Conservation (phyloP, 202 grass and related monocot genomes). For the Carex arenaria region DNA sequence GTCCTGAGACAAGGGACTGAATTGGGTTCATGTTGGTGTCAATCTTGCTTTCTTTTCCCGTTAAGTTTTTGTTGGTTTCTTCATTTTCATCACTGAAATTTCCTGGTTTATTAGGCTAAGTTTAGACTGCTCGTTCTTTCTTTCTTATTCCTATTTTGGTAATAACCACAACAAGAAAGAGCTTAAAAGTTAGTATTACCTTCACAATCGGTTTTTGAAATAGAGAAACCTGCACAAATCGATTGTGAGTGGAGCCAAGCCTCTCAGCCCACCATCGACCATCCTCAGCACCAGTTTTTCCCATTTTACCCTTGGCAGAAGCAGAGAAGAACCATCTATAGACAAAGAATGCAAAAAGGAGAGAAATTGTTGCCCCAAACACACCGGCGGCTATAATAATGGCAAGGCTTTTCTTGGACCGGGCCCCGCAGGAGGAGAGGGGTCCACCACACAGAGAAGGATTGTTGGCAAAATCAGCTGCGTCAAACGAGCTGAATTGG, state of each 20-base stretch:
- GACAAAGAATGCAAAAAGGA: constrained; percentile 71
- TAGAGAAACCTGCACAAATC: constrained; percentile 58
- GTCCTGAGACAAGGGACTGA: background rate
- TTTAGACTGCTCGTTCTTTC: background rate
- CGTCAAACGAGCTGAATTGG: constrained; percentile 33
- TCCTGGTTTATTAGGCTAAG: background rate
- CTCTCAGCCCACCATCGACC: constrained; percentile 87
- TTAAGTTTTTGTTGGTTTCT: background rate
- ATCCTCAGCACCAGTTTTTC: constrained; percentile 33
- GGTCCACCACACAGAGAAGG: constrained; percentile 58
- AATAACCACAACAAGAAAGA: background rate
- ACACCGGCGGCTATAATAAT: constrained; percentile 87
- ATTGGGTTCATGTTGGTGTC: background rate
- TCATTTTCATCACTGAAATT: background rate
- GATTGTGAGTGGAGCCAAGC: constrained; percentile 69
- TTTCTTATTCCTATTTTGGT: constrained; percentile 7
- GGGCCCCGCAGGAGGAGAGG: constrained; percentile 37
- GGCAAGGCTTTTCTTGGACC: constrained; percentile 36
- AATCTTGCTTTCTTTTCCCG: background rate
- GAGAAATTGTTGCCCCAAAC: constrained; percentile 64
- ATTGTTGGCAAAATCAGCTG: constrained; percentile 43
- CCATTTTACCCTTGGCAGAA: constrained; percentile 22
- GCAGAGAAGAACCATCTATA: constrained; percentile 55
- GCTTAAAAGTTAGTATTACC: constrained; percentile 23
- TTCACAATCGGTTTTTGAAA: constrained; percentile 97